phyloP scores from a whole-genome alignment of 2,329 filamentous ascomycete species.

The Beauveria sp. region DNA sequence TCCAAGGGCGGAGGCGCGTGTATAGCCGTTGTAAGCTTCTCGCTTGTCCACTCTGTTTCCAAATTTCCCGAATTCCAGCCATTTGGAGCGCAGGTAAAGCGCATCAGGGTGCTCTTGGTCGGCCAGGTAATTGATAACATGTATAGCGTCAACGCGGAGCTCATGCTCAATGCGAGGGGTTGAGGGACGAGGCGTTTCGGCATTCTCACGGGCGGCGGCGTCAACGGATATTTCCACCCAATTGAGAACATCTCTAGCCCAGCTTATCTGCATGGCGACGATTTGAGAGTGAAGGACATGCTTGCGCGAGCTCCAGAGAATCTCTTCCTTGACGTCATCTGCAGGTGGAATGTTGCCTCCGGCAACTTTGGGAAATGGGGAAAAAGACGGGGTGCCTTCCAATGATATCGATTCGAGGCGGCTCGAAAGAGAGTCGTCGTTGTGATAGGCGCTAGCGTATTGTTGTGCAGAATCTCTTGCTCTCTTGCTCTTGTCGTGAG shows the following conservation, averaged over 20 bases:
- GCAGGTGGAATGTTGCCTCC: constrained; percentile 87
- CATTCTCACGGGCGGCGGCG: constrained; percentile 59
- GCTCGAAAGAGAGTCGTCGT: constrained; percentile 27
- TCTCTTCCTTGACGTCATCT: constrained; percentile 88
- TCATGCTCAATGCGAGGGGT: constrained; percentile 88
- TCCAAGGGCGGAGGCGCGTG: constrained; percentile 74
- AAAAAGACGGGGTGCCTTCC: constrained; percentile 65
- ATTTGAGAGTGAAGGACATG: constrained; percentile 89
- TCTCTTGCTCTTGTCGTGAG: constrained; percentile 25
- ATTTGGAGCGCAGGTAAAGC: constrained; percentile 90
- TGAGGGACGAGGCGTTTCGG: constrained; percentile 50
- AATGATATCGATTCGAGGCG: constrained; percentile 37
- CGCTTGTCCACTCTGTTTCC: constrained; percentile 86
- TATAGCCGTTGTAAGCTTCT: constrained; percentile 84
- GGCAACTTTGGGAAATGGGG: constrained; percentile 80
- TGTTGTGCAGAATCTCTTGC: not conserved
- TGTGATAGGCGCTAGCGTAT: constrained; percentile 28
- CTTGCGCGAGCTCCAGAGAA: constrained; percentile 74
- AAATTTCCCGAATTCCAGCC: constrained; percentile 97
- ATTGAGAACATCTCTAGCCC: constrained; percentile 86
- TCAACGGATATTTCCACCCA: constrained; percentile 82
- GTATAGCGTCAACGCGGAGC: constrained; percentile 78
- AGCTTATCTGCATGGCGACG: constrained; percentile 91
- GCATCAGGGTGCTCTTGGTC: constrained; percentile 90
- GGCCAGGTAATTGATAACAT: constrained; percentile 82